These are phyloP conservation scores for Dicorynia guianensis DNA, from an alignment of 306 rosid species.

Conservation along the genomic window DNA sequence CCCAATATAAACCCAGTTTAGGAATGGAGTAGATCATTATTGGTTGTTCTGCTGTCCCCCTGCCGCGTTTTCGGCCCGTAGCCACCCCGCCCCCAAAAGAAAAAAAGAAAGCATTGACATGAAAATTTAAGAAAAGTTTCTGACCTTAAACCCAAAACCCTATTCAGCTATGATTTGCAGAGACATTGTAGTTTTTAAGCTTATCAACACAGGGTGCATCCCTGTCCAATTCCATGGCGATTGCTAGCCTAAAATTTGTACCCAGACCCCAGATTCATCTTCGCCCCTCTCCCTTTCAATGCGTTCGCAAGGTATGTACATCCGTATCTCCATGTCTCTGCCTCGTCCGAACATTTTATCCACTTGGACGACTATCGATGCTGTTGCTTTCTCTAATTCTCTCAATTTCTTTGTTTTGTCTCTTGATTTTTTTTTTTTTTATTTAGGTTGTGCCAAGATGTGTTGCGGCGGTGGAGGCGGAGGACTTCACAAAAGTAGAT, in stretches of 20 bases:
- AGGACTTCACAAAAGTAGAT: conserved; percentile 18
- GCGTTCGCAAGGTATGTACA: conserved; percentile 50
- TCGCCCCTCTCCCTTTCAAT: conserved; percentile 49
- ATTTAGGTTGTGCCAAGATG: conserved; percentile 51
- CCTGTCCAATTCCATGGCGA: conserved; percentile 52
- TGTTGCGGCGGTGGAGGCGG: conserved; percentile 57
- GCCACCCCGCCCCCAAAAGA: too few species aligned
- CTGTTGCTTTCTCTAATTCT: background rate
- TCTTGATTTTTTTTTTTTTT: background rate
- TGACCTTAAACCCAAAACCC: conserved; percentile 46
- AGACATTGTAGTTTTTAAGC: background rate
- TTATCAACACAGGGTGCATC: conserved; percentile 25
- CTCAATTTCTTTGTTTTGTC: background rate
- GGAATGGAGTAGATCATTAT: too few species aligned
- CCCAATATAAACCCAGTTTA: too few species aligned
- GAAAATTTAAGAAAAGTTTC: background rate
- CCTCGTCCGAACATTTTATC: background rate
- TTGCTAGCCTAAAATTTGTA: conserved; percentile 45
- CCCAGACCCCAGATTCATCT: conserved; percentile 49
- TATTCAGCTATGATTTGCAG: background rate
- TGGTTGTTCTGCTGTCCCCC: too few species aligned
- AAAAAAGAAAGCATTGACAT: background rate
- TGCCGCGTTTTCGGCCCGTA: too few species aligned
- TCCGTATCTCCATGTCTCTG: background rate
- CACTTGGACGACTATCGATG: background rate